These are phyloP conservation scores for Naumovozyma castellii DNA, from an alignment of 805 yeast species.

Conservation along the genomic window DNA sequence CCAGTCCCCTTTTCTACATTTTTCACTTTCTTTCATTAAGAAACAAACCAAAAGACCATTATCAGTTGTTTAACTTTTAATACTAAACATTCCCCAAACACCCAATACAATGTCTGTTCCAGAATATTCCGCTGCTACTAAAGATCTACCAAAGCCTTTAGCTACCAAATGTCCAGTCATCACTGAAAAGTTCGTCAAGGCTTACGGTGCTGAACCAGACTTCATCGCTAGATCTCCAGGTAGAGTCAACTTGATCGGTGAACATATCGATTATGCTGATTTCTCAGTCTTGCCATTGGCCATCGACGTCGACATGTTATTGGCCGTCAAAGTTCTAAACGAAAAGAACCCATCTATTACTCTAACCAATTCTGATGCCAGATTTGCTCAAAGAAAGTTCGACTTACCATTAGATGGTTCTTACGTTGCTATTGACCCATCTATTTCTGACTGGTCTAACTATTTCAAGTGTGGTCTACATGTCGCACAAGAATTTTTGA, in stretches of 20 bases:
- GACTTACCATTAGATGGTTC: slow-evolving; percentile 35
- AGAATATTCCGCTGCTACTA: slow-evolving; percentile 5
- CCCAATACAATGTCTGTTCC: slow-evolving; percentile 11
- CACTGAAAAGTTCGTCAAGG: slow-evolving; percentile 8
- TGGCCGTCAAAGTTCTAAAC: slow-evolving; percentile 36
- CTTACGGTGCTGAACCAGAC: slow-evolving; percentile 30
- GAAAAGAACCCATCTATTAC: slow-evolving; percentile 21
- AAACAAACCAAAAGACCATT: neutral
- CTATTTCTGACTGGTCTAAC: slow-evolving; percentile 51
- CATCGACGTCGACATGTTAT: slow-evolving; percentile 50
- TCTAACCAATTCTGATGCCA: slow-evolving; percentile 30
- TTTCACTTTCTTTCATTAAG: neutral
- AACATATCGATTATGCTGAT: slow-evolving; percentile 61
- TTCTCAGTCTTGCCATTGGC: slow-evolving; percentile 70
- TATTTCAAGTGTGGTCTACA: slow-evolving; percentile 57
- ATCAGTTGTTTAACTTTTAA: neutral
- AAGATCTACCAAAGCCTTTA: slow-evolving; percentile 7
- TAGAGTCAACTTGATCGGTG: slow-evolving; percentile 65
- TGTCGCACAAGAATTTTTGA: slow-evolving; percentile 46
- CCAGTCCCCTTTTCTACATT: neutral
- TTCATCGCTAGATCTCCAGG: slow-evolving; percentile 63
- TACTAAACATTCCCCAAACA: neutral
- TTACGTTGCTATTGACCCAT: slow-evolving; percentile 39
- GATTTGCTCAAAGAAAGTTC: slow-evolving; percentile 31
- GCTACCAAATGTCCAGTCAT: slow-evolving; percentile 8